Conservation (phyloP, 2,329 filamentous ascomycete genomes). For the Hypoxylon sp. region DNA sequence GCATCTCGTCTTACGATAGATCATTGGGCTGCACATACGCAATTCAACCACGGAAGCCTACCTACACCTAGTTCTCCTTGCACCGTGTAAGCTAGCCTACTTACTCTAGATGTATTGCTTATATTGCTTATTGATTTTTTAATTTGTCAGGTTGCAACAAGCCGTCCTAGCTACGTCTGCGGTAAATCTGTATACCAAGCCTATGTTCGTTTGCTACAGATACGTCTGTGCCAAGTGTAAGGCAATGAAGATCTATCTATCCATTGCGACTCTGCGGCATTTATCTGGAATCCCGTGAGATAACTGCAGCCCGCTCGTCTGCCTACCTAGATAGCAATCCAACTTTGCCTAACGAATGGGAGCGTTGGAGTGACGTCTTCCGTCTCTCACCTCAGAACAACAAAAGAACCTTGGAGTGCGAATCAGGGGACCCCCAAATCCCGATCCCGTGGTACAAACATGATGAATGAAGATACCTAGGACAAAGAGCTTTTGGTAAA, state of each 20-base stretch:
- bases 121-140: slow-evolving; percentile 11
- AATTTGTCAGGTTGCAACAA: not conserved
- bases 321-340: slow-evolving; percentile 15
- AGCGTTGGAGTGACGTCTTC: slow-evolving; percentile 13
- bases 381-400: slow-evolving; percentile 18
- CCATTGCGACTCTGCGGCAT: slow-evolving; percentile 37
- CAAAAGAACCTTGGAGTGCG: not conserved
- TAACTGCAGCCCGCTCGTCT: slow-evolving; percentile 14
- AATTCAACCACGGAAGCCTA: slow-evolving; percentile 9
- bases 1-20: slow-evolving; percentile 33
- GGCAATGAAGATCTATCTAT: slow-evolving; percentile 32
- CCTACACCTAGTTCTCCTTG: slow-evolving; percentile 4
- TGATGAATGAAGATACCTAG: slow-evolving; percentile 19
- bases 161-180: not conserved
- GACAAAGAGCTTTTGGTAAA: not conserved
- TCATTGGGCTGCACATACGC: slow-evolving; percentile 23
- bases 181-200: slow-evolving; percentile 9
- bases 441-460: slow-evolving; percentile 25
- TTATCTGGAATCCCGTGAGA: slow-evolving; percentile 31
- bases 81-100: slow-evolving; percentile 6
- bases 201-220: slow-evolving; percentile 26
- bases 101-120: not conserved
- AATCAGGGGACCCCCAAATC: not conserved
- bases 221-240: slow-evolving; percentile 8
- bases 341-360: slow-evolving; percentile 24